Percentiles rank a stretch among this genome's conserved stretches.
Evolutionary conservation across 1,139 yeast genomes (phyloP).

Genomic region (Candida smagusa): DNA sequence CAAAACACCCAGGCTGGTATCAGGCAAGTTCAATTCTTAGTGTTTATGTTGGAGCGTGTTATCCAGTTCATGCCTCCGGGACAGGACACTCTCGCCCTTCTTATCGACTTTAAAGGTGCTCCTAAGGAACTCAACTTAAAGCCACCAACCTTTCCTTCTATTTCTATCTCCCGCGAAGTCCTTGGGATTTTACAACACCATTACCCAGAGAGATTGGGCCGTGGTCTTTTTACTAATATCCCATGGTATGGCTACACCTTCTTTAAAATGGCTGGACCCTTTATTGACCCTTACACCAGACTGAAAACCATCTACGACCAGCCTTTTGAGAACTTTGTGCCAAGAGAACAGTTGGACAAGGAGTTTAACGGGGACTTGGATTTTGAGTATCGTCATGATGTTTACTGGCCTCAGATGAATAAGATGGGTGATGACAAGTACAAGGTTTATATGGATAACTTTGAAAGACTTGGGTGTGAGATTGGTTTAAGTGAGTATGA

Average conservation of each 20-base stretch:
- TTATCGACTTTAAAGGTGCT: slow-evolving; percentile 81
- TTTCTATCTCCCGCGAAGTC: slow-evolving; percentile 60
- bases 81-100: slow-evolving; percentile 83
- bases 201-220: slow-evolving; percentile 54
- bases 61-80: slow-evolving; percentile 95
- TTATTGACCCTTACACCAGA: slow-evolving; percentile 48
- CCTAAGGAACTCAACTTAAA: slow-evolving; percentile 40
- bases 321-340: slow-evolving; percentile 46
- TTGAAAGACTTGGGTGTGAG: slow-evolving; percentile 35
- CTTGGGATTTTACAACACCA: slow-evolving; percentile 86
- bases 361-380: slow-evolving; percentile 44
- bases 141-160: slow-evolving; percentile 38
- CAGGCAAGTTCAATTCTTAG: slow-evolving; percentile 89
- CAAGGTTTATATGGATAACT: slow-evolving; percentile 33
- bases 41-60: slow-evolving; percentile 84
- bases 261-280: slow-evolving; percentile 46
- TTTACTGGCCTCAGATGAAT: slow-evolving; percentile 45
- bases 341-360: slow-evolving; percentile 43
- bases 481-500: slow-evolving; percentile 48
- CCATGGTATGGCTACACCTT: slow-evolving; percentile 50
- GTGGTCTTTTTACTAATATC: slow-evolving; percentile 45
- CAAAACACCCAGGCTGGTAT: slow-evolving; percentile 87
- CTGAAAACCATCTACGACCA: slow-evolving; percentile 49
- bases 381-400: slow-evolving; percentile 41
- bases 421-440: slow-evolving; percentile 37